These are phyloP conservation scores for Eutypella sp. DNA, from an alignment of 2,329 filamentous ascomycete genomes.

Conservation along the genomic window DNA sequence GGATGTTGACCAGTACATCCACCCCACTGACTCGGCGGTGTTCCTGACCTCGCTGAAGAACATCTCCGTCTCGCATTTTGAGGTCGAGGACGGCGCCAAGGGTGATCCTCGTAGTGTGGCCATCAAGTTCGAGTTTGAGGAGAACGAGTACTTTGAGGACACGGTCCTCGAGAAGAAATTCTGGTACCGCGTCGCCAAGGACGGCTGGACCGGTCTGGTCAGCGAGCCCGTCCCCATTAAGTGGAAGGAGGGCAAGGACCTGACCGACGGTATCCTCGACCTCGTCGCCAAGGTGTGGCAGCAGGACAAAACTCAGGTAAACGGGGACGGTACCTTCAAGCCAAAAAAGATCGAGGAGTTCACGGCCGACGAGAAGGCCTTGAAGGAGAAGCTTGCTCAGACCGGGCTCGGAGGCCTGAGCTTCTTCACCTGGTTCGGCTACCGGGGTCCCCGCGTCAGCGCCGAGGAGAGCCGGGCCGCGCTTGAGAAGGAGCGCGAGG, in stretches of 20 bases:
- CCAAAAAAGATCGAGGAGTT: slow-evolving; percentile 41
- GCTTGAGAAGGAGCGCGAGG: slow-evolving; percentile 54
- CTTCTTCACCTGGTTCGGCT: slow-evolving; percentile 91
- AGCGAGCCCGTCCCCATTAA: slow-evolving; percentile 83
- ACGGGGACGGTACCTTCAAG: slow-evolving; percentile 27
- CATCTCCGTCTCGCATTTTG: slow-evolving; percentile 74
- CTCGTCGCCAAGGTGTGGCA: slow-evolving; percentile 66
- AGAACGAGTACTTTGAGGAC: slow-evolving; percentile 81
- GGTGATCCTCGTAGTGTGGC: slow-evolving; percentile 78
- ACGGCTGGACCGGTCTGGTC: slow-evolving; percentile 71
- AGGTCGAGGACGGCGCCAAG: slow-evolving; percentile 56
- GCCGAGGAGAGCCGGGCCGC: slow-evolving; percentile 67
- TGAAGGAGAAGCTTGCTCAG: slow-evolving; percentile 52
- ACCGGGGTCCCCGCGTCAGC: slow-evolving; percentile 62
- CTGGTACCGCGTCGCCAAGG: slow-evolving; percentile 68
- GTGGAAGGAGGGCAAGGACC: slow-evolving; percentile 82
- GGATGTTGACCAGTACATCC: slow-evolving; percentile 84
- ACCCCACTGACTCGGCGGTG: slow-evolving; percentile 70
- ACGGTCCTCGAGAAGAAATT: slow-evolving; percentile 83
- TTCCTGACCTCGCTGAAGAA: slow-evolving; percentile 63
- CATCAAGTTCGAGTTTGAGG: slow-evolving; percentile 71
- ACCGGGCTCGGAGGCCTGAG: slow-evolving; percentile 62
- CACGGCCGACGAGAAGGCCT: slow-evolving; percentile 48
- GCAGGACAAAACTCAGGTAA: slow-evolving; percentile 45
- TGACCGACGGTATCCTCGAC: slow-evolving; percentile 74